phyloP scores from a whole-genome alignment of 306 rosid species.

The Begonia fuchsioides region DNA sequence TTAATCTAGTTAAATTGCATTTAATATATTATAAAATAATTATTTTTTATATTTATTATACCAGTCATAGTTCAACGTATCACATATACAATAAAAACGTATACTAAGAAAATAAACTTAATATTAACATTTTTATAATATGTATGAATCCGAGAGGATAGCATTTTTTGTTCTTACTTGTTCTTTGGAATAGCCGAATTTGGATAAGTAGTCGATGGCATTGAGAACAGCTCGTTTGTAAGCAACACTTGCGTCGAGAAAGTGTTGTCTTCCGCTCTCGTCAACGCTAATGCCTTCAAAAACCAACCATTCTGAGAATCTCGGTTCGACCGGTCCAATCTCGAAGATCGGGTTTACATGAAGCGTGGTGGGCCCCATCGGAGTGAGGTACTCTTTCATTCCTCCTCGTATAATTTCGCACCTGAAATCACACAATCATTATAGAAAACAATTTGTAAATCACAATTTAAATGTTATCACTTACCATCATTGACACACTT shows the following conservation, averaged over 20 bases:
- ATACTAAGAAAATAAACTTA: no score
- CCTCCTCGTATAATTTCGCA: slow-evolving; percentile 81
- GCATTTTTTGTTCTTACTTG: slow-evolving; percentile 30
- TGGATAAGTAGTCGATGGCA: slow-evolving; percentile 61
- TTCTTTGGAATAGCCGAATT: slow-evolving; percentile 74
- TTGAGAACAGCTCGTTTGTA: slow-evolving; percentile 66
- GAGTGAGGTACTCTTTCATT: slow-evolving; percentile 94
- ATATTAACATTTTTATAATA: no score
- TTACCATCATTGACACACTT: no score
- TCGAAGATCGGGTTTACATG: slow-evolving; percentile 86
- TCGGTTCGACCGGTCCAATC: slow-evolving; percentile 82
- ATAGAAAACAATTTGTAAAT: neutral
- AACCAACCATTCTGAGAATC: slow-evolving; percentile 85
- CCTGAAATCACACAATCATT: slow-evolving; percentile 15
- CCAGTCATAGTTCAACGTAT: no score
- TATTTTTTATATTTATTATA: no score
- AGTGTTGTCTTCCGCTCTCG: slow-evolving; percentile 75
- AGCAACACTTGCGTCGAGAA: slow-evolving; percentile 65
- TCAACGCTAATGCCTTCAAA: slow-evolving; percentile 82
- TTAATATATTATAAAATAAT: no score
- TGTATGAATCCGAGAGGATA: no score
- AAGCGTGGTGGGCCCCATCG: slow-evolving; percentile 88
- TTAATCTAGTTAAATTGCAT: no score
- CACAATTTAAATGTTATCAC: no score
- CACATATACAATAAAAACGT: no score